Percentiles rank a stretch among this genome's conserved stretches.
Conservation (phyloP, 2,329 filamentous ascomycete species). For the Eutypa lata region DNA sequence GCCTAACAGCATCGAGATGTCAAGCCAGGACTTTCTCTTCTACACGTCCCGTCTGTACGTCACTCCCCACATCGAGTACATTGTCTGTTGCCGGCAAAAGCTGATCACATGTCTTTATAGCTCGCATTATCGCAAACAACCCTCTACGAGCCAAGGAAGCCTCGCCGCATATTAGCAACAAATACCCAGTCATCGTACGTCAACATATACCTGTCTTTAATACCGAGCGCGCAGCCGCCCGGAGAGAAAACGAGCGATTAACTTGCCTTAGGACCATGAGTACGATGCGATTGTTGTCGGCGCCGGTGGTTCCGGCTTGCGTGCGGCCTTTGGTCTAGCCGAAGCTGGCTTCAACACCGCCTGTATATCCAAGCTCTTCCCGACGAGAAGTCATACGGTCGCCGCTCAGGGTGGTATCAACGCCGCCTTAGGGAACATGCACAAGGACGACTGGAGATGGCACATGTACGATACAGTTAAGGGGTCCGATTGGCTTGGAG, state of each 20-base stretch:
- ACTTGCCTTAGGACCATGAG: slow-evolving; percentile 73
- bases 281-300: slow-evolving; percentile 96
- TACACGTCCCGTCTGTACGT: slow-evolving; percentile 73
- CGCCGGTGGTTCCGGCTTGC: slow-evolving; percentile 76
- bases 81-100: slow-evolving; percentile 1
- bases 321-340: slow-evolving; percentile 80
- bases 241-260: slow-evolving; percentile 16
- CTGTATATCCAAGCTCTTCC: slow-evolving; percentile 84
- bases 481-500: slow-evolving; percentile 94
- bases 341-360: slow-evolving; percentile 89
- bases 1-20: slow-evolving; percentile 48
- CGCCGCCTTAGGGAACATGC: slow-evolving; percentile 90
- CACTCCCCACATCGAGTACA: not conserved
- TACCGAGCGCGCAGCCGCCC: not conserved
- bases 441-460: slow-evolving; percentile 98
- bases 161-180: slow-evolving; percentile 77
- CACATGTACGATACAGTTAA: slow-evolving; percentile 99
- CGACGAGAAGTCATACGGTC: slow-evolving; percentile 81
- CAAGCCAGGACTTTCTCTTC: slow-evolving; percentile 82
- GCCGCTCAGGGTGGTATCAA: slow-evolving; percentile 84
- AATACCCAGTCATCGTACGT: slow-evolving; percentile 91
- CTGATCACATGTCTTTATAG: slow-evolving; percentile 38
- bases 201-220: slow-evolving; percentile 3
- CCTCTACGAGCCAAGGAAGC: slow-evolving; percentile 92
- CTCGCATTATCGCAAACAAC: slow-evolving; percentile 80